Conservation (phyloP, 768 basidiomycete genomes). For the Harrya chromipes region DNA sequence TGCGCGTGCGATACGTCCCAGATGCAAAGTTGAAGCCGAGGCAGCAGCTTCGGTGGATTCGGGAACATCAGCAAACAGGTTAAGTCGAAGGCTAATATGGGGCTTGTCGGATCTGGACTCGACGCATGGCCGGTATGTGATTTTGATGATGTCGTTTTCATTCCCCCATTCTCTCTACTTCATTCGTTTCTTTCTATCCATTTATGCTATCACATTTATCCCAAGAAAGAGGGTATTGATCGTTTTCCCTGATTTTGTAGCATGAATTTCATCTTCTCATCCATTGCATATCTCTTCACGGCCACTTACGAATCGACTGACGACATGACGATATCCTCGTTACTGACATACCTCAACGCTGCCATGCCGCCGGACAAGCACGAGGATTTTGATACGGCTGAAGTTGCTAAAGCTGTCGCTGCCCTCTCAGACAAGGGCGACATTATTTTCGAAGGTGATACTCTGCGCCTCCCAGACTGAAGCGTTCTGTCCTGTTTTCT, state of each 20-base stretch:
- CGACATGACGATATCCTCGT: constrained; percentile 65
- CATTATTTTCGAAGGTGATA: constrained; percentile 52
- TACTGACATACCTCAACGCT: constrained; percentile 71
- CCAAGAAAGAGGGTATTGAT: constrained; percentile 7
- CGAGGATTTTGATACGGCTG: constrained; percentile 77
- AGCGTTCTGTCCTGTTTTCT: background rate
- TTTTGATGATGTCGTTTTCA: background rate
- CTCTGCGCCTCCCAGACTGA: constrained; percentile 29
- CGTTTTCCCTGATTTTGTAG: constrained; percentile 29
- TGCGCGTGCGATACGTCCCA: constrained; percentile 28
- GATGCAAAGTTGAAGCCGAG: constrained; percentile 24
- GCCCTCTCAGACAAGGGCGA: constrained; percentile 45
- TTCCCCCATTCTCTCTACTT: background rate
- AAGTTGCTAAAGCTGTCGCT: constrained; percentile 55
- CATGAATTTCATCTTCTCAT: constrained; percentile 56
- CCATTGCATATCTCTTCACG: constrained; percentile 61
- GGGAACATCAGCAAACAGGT: constrained; percentile 13
- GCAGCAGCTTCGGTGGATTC: constrained; percentile 14
- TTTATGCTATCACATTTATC: too few species aligned
- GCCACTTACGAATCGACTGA: constrained; percentile 66
- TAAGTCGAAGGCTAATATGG: constrained; percentile 27
- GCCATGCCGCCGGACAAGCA: constrained; percentile 76
- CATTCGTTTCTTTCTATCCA: background rate
- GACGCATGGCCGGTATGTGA: constrained; percentile 55
- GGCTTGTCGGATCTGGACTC: constrained; percentile 59